Base-by-base conservation (phyloP, 148 eudicot genomes). In the Vaccinium corymbosum region DNA sequence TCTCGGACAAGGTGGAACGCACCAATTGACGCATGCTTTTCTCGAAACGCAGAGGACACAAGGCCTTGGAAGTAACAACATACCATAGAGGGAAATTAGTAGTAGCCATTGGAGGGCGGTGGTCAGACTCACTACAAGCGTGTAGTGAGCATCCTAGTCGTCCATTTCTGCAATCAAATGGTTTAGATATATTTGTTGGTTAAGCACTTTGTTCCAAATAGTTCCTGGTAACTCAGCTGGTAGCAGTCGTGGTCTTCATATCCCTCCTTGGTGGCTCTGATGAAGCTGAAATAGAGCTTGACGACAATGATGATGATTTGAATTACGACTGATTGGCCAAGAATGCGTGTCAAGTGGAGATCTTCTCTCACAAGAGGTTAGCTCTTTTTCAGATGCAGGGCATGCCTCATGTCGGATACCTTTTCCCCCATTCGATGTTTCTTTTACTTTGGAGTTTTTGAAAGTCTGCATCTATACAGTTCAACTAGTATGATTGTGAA, bases 211-310 rank as follows among this genome's bases (percentile, higher is more conserved):
- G 35, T 32, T 32, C 97, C 64, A 95, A 95, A 84, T 95, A 92
- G 86, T 94, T 95, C 88, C 85, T 95, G 85, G 90, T 87, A 19
- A 89, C 98, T 80, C 98, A 95, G 88, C 80, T 92, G 9, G 91
- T 94, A 70, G 91, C 94, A 0, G 92, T 95, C 83, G 84, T 95
- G 11, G 86, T 93, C 77, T 94, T 94, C 87, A 83, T 94, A 86
- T 88, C 97, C 19, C 87, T 95, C 48, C 86, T 95, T 80, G 85
- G 94, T 68, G 94, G 94, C 61, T 89, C 95, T 76, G 91, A 89
- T 78, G 88, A 88, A 52, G 86, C 89, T 74, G 95, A 91, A 56
- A 81, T 90, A 27, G 95, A 90, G 57, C 88, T 90, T 20, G 97
- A 90, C 0, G 91, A 91, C 79, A 91, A 87, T 70, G 93, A 90